Base-by-base conservation (phyloP, 805 yeast genomes). In the Starmerella kuoi region DNA sequence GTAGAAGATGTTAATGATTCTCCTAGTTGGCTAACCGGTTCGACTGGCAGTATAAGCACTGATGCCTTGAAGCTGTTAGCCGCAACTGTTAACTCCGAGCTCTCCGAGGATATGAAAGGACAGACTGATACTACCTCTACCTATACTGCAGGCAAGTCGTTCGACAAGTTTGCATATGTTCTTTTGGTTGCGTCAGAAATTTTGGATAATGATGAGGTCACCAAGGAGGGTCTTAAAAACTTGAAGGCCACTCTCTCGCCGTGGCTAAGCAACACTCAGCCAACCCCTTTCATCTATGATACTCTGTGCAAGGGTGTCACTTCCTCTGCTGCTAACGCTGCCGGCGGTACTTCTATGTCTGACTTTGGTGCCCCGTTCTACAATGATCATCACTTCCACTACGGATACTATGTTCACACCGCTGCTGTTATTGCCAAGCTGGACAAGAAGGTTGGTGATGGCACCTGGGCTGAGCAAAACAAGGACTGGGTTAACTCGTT, bases 91-190 rank as follows among this genome's bases (percentile, higher is more conserved):
- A 55, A 52, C n/a, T 46, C 58, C 4, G 91, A 81, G 51, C 59
- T 72, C 8, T 54, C 67, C 23, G 73, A 66, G 40, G 82, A 79
- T 47, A 69, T 79, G 27, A 61, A 62, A 3, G 70, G 68, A 15
- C 72, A 69, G 59, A 70, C 79, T n/a, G 64, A 79, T 53, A 64
- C 78, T 9, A 84, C 84, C 48, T 84, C 95, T 0, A 87, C 87
- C 82, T 88, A 88, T 62, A 76, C 83, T 18, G 72, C 94, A 2
- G 98, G 97, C 11, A 88, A 91, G 59, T 69, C 76, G 22, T 64
- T 87, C 38, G 95, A 86, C 51, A 91, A 87, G 62, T 91, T 82
- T 61, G 95, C 97, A 0, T 80, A 81, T 68, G 71, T 91, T 40
- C 67, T 85, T 12, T 80, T 80, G 48, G 83, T 77, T 9, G 75